Evolutionary conservation across 1,284 basidiomycete species (phyloP).

Genomic region (Apiotrichum brassicae): DNA sequence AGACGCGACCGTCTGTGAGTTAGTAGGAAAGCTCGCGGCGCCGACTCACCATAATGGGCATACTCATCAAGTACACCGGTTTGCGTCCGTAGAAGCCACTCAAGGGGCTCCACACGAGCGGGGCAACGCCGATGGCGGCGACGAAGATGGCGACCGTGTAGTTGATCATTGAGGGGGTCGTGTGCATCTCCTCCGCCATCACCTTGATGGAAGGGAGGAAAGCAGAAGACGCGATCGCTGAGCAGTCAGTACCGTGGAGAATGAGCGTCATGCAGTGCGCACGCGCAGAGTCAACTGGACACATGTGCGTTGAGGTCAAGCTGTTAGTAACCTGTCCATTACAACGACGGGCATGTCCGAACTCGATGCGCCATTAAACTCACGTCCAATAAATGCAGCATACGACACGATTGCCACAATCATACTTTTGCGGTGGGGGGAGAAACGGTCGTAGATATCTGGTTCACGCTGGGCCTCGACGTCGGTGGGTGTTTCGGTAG

Average conservation of each 20-base stretch:
- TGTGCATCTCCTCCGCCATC: slow-evolving; percentile 57
- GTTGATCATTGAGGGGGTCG: slow-evolving; percentile 56
- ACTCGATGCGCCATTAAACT: slow-evolving; percentile 19
- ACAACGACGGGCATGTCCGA: too few relatives aligned
- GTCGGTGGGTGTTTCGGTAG: too few relatives aligned
- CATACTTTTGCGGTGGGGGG: slow-evolving; percentile 47
- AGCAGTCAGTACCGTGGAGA: neutral
- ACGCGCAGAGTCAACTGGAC: too few relatives aligned
- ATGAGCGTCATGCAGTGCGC: neutral
- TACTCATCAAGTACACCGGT: slow-evolving; percentile 56
- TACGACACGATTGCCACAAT: slow-evolving; percentile 55
- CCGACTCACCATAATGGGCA: slow-evolving; percentile 54
- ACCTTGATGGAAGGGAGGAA: slow-evolving; percentile 65
- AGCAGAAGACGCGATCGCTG: slow-evolving; percentile 62
- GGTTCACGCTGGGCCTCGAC: slow-evolving; percentile 4
- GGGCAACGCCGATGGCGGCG: slow-evolving; percentile 43
- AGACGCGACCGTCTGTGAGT: slow-evolving; percentile 47
- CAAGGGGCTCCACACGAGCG: slow-evolving; percentile 55
- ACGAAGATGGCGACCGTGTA: slow-evolving; percentile 51
- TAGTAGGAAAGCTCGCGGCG: neutral
- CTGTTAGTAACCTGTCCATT: too few relatives aligned
- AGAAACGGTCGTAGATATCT: slow-evolving; percentile 54
- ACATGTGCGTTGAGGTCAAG: too few relatives aligned
- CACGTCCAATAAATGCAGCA: slow-evolving; percentile 54
- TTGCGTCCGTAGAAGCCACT: slow-evolving; percentile 57